Evolutionary conservation across 805 yeast genomes (phyloP).

Genomic region (Huiozyma sinensis): DNA sequence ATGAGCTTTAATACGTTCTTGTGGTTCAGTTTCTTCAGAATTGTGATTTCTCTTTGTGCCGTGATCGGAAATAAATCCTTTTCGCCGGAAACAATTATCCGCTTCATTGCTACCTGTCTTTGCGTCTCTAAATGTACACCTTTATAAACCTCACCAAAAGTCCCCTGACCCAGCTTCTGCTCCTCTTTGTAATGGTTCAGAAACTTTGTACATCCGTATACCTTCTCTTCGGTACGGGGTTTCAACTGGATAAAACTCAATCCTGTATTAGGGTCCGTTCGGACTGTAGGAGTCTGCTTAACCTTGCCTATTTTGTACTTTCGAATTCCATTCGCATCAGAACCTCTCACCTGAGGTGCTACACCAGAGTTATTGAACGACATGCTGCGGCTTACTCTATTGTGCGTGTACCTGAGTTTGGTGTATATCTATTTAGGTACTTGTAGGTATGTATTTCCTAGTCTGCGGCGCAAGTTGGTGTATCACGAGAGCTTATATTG

Average conservation of each 20-base stretch:
- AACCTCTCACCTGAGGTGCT: not conserved
- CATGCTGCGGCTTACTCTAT: too few species aligned
- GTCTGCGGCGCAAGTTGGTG: too few species aligned
- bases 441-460: too few species aligned
- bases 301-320: slow-evolving; percentile 29
- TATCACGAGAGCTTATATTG: too few species aligned
- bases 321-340: not conserved
- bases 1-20: slow-evolving; percentile 62
- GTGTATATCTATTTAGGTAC: too few species aligned
- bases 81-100: slow-evolving; percentile 46
- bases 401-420: too few species aligned
- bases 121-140: slow-evolving; percentile 43
- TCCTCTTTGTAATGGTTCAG: slow-evolving; percentile 24
- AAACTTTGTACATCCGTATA: slow-evolving; percentile 27
- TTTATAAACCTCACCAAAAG: slow-evolving; percentile 80
- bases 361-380: too few species aligned
- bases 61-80: slow-evolving; percentile 76
- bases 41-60: slow-evolving; percentile 83
- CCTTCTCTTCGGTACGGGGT: slow-evolving; percentile 16
- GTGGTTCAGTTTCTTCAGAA: slow-evolving; percentile 61
- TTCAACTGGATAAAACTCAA: slow-evolving; percentile 20
- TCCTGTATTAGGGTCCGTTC: slow-evolving; percentile 19
- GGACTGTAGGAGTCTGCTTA: slow-evolving; percentile 25
- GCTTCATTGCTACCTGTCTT: slow-evolving; percentile 77
- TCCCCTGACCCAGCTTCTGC: slow-evolving; percentile 69